Conservation (phyloP, 768 basidiomycete species). For the Megacollybia marginata region DNA sequence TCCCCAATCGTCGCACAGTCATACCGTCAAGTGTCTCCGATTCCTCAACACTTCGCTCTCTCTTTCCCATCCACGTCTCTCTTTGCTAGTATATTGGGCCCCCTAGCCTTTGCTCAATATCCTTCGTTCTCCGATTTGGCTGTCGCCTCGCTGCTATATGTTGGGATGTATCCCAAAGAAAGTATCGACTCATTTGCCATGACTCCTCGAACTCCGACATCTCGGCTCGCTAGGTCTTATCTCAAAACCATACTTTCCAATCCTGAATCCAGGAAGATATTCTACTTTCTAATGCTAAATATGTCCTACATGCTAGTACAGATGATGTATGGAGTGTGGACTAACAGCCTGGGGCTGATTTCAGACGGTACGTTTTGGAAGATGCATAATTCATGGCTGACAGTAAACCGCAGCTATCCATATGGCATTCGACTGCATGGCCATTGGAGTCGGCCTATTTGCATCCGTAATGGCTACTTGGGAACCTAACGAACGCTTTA, state of each 20-base stretch:
- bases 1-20: conserved; percentile 43
- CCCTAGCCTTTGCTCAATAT: conserved; percentile 54
- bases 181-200: conserved; percentile 33
- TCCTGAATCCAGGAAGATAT: conserved; percentile 89
- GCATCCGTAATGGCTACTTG: conserved; percentile 98
- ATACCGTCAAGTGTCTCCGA: conserved; percentile 39
- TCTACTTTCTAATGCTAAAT: conserved; percentile 94
- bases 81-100: conserved; percentile 47
- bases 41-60: conserved; percentile 47
- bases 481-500: conserved; percentile 91
- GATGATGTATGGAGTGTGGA: conserved; percentile 96
- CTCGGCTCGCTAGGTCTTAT: conserved; percentile 56
- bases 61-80: conserved; percentile 49
- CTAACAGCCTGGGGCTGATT: conserved; percentile 92
- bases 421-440: conserved; percentile 99
- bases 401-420: conserved; percentile 68
- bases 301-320: conserved; percentile 95
- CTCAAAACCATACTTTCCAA: conserved; percentile 88
- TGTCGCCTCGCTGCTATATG: conserved; percentile 51
- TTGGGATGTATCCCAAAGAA: conserved; percentile 50
- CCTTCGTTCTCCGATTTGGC: conserved; percentile 53
- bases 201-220: conserved; percentile 43
- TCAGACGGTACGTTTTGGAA: conserved; percentile 72
- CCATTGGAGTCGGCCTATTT: conserved; percentile 89
- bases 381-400: conserved; percentile 1